These are phyloP conservation scores for Puccinia coronata DNA, from an alignment of 1,284 basidiomycete species.

Conservation along the genomic window DNA sequence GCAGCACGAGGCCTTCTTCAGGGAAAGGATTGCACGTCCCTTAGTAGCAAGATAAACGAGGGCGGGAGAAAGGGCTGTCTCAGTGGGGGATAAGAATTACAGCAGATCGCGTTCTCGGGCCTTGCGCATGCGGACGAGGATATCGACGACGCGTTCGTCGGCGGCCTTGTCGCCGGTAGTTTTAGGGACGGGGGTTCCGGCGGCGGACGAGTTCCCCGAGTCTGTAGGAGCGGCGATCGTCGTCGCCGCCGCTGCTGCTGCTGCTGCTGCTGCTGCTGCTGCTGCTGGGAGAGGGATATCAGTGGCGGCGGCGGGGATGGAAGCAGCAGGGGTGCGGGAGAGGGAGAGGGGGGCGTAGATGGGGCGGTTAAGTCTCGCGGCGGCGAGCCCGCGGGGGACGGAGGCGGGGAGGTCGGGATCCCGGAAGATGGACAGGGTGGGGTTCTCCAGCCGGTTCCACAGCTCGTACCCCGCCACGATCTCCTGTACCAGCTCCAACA, in stretches of 20 bases:
- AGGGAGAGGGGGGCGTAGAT: background rate
- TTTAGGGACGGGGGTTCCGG: no score
- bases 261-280: no score
- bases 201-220: no score
- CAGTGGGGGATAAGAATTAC: background rate
- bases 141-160: slow-evolving; percentile 51
- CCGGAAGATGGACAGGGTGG: slow-evolving; percentile 19
- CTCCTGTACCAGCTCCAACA: slow-evolving; percentile 86
- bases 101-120: slow-evolving; percentile 34
- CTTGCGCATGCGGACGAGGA: slow-evolving; percentile 52
- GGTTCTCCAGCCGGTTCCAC: slow-evolving; percentile 78
- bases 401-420: background rate
- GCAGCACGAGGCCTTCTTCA: no score
- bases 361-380: slow-evolving; percentile 4
- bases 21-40: no score
- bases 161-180: slow-evolving; percentile 40
- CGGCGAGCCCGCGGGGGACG: background rate
- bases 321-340: background rate
- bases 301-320: no score
- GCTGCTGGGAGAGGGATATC: no score
- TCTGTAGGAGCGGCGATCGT: no score
- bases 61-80: no score
- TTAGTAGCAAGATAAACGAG: no score
- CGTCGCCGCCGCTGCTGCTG: no score
- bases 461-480: slow-evolving; percentile 83